A percentile compares a stretch with the other conserved stretches of the same genome.
Evolutionary conservation across 805 yeast genomes (phyloP).

Genomic region (Zygosaccharomyces bisporus): DNA sequence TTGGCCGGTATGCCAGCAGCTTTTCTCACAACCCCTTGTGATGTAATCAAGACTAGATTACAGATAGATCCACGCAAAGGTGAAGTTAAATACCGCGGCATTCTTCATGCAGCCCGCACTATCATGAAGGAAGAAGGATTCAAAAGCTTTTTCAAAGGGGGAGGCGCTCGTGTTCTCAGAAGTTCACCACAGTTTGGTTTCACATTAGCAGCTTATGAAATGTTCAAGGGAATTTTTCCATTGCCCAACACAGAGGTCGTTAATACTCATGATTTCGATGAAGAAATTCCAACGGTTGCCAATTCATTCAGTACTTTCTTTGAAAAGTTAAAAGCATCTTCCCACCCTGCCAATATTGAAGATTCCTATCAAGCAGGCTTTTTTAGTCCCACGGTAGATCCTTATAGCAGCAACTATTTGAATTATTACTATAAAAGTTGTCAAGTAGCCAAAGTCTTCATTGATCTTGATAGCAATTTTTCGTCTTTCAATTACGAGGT

Average conservation of each 20-base stretch:
- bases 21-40: slow-evolving; percentile 92
- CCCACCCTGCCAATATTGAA: slow-evolving; percentile 19
- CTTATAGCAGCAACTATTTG: slow-evolving; percentile 41
- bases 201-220: slow-evolving; percentile 94
- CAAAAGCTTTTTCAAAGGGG: slow-evolving; percentile 90
- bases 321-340: slow-evolving; percentile 16
- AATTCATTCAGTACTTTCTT: slow-evolving; percentile 24
- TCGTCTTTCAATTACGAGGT: slow-evolving; percentile 50
- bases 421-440: slow-evolving; percentile 52
- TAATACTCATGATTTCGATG: slow-evolving; percentile 11
- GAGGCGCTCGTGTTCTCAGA: slow-evolving; percentile 88
- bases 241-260: slow-evolving; percentile 39
- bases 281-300: slow-evolving; percentile 27
- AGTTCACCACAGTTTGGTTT: slow-evolving; percentile 98
- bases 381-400: slow-evolving; percentile 29
- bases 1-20: slow-evolving; percentile 98
- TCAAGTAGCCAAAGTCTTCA: slow-evolving; percentile 56
- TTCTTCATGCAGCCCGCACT: slow-evolving; percentile 68
- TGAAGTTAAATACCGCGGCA: slow-evolving; percentile 72
- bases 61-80: slow-evolving; percentile 79
- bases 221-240: slow-evolving; percentile 77
- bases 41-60: slow-evolving; percentile 91
- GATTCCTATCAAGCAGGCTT: slow-evolving; percentile 22
- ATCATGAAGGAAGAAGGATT: slow-evolving; percentile 81
- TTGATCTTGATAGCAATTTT: slow-evolving; percentile 60